Percentiles rank a stretch among this genome's conserved stretches.
Evolutionary conservation across 169 alveolate species (phyloP).

Genomic region (Besnoitia besnoiti): DNA sequence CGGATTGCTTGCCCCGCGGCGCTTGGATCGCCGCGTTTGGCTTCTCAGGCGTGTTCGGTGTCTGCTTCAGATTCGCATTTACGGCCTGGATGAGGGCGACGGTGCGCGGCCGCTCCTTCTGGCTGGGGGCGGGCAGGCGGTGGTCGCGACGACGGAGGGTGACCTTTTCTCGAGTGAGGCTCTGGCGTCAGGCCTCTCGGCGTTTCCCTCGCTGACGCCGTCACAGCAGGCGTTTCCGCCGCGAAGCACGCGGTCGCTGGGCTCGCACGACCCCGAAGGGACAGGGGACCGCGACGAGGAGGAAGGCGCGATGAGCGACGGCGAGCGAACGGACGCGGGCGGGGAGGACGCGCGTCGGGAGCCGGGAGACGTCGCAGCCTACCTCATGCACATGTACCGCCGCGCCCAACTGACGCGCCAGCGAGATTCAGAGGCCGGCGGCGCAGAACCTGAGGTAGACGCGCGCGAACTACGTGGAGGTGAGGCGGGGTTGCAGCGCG

Average conservation of each 20-base stretch:
- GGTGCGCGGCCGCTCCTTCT: background rate
- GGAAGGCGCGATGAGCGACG: background rate
- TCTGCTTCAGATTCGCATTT: conserved; percentile 2
- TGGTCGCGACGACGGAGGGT: background rate
- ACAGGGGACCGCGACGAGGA: background rate
- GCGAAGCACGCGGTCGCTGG: background rate
- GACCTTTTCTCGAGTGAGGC: background rate
- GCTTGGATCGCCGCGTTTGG: too few species aligned
- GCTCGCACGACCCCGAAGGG: background rate
- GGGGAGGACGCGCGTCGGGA: background rate
- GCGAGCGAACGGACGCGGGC: background rate
- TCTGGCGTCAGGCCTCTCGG: background rate
- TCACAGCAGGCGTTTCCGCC: background rate
- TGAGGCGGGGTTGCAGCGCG: too few species aligned
- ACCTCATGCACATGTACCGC: background rate
- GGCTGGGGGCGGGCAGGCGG: background rate
- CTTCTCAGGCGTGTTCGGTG: background rate
- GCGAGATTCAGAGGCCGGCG: background rate
- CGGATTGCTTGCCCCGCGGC: too few species aligned
- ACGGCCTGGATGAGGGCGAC: conserved; percentile 15
- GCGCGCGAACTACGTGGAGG: too few species aligned
- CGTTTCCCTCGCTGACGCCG: background rate
- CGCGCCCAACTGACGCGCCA: background rate
- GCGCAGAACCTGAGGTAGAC: too few species aligned
- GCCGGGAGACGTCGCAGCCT: background rate